phyloP scores from a whole-genome alignment of 2,329 filamentous ascomycete species.

The Fusarium anthophilum region DNA sequence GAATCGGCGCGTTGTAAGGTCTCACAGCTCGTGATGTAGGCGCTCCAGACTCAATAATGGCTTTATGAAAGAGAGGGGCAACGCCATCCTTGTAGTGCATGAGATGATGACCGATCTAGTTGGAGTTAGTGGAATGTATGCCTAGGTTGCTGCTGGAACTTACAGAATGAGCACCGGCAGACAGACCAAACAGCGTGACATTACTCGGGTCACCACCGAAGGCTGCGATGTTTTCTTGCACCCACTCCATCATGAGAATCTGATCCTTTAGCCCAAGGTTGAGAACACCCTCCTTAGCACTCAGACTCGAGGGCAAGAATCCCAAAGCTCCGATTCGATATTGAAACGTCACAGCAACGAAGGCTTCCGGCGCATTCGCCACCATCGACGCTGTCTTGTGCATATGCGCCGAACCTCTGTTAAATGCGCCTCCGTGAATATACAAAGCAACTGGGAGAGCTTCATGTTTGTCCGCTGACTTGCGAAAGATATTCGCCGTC shows the following conservation, averaged over 20 bases:
- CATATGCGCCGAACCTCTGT: slow-evolving; percentile 60
- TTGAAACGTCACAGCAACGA: slow-evolving; percentile 61
- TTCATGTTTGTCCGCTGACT: slow-evolving; percentile 39
- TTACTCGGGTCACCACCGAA: slow-evolving; percentile 63
- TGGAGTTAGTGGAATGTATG: not conserved
- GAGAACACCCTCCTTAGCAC: slow-evolving; percentile 60
- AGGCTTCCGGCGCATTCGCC: slow-evolving; percentile 58
- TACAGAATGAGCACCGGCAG: slow-evolving; percentile 63
- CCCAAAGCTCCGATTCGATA: slow-evolving; percentile 68
- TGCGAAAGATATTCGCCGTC: slow-evolving; percentile 62
- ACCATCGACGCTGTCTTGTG: slow-evolving; percentile 72
- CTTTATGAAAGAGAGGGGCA: slow-evolving; percentile 59
- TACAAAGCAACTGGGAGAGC: slow-evolving; percentile 61
- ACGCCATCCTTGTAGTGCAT: slow-evolving; percentile 57
- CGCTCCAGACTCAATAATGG: slow-evolving; percentile 65
- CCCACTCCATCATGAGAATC: slow-evolving; percentile 60
- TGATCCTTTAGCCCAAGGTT: slow-evolving; percentile 66
- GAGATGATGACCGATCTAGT: slow-evolving; percentile 73
- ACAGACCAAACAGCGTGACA: slow-evolving; percentile 50
- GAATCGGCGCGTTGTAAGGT: slow-evolving; percentile 65
- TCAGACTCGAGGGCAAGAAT: slow-evolving; percentile 65
- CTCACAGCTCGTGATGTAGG: slow-evolving; percentile 63
- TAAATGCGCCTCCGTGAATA: slow-evolving; percentile 59
- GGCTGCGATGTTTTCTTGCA: slow-evolving; percentile 61
- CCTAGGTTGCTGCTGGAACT: rapidly evolving